A percentile compares a stretch with the other conserved stretches of the same genome.
Conservation (phyloP, 495 filamentous ascomycete species). For the Aspergillus cavernicola region DNA sequence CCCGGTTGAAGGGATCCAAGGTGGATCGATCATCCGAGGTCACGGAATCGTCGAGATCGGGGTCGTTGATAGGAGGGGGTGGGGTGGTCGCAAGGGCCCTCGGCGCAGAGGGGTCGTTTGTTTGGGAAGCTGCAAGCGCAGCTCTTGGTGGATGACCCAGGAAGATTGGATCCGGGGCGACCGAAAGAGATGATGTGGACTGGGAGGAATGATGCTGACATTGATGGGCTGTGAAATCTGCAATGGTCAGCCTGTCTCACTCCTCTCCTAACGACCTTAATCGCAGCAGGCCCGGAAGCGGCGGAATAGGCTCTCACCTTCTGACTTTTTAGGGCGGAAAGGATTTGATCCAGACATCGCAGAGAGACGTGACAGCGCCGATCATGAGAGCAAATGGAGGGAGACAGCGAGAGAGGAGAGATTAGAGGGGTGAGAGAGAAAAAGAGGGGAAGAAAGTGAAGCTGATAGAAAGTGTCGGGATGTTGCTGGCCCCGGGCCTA, state of each 20-base stretch:
- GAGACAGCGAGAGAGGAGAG: constrained; percentile 13
- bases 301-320: constrained; percentile 30
- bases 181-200: constrained; percentile 6
- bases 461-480: background rate
- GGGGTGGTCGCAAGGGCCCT: constrained; percentile 11
- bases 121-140: background rate
- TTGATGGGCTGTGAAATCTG: constrained; percentile 16
- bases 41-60: constrained; percentile 25
- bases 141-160: background rate
- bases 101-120: background rate
- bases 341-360: constrained; percentile 57
- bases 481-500: constrained; percentile 27
- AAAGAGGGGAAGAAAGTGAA: constrained; percentile 19
- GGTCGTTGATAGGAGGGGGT: constrained; percentile 16
- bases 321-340: constrained; percentile 46
- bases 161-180: constrained; percentile 3
- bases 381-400: constrained; percentile 23
- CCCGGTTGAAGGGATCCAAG: constrained; percentile 30
- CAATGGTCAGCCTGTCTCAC: constrained; percentile 12
- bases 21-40: constrained; percentile 27
- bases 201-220: constrained; percentile 1
- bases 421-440: constrained; percentile 6
- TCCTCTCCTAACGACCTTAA: constrained; percentile 4
- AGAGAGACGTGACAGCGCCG: constrained; percentile 29
- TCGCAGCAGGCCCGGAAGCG: constrained; percentile 12